phyloP scores from a whole-genome alignment of 2,329 filamentous ascomycete species.

The Fusarium mangiferae region DNA sequence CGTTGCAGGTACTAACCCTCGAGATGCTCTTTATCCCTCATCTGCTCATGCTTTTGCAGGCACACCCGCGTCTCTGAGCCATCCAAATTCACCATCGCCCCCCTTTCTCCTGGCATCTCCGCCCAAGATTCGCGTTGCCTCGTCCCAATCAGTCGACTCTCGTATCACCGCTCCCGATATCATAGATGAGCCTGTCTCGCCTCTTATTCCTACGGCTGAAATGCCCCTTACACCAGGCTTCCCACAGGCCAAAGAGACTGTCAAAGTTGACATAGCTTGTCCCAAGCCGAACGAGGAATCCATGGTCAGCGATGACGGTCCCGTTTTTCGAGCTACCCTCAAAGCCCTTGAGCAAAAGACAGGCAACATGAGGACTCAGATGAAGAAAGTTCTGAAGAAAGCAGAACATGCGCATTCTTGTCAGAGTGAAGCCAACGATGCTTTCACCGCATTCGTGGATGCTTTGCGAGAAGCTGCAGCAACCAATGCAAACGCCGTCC shows the following conservation, averaged over 20 bases:
- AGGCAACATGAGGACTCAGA: slow-evolving; percentile 89
- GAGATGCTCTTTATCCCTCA: neutral
- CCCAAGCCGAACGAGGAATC: slow-evolving; percentile 88
- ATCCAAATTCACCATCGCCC: slow-evolving; percentile 75
- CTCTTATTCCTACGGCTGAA: slow-evolving; percentile 56
- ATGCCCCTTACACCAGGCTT: slow-evolving; percentile 42
- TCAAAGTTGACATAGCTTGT: slow-evolving; percentile 89
- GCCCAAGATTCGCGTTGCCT: slow-evolving; percentile 84
- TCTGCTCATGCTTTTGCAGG: slow-evolving; percentile 51
- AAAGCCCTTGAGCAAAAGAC: slow-evolving; percentile 97
- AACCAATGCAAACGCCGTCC: slow-evolving; percentile 95
- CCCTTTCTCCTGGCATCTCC: slow-evolving; percentile 78
- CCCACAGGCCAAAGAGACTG: slow-evolving; percentile 56
- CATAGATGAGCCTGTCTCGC: slow-evolving; percentile 67
- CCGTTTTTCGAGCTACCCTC: slow-evolving; percentile 95
- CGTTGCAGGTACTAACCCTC: slow-evolving; percentile 74
- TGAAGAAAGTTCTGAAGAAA: slow-evolving; percentile 95
- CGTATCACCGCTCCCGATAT: slow-evolving; percentile 78
- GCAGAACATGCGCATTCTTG: slow-evolving; percentile 88
- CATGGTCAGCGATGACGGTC: slow-evolving; percentile 87
- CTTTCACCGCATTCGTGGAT: slow-evolving; percentile 83
- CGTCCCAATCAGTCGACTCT: slow-evolving; percentile 86
- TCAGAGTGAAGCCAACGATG: slow-evolving; percentile 86
- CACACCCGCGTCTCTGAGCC: slow-evolving; percentile 56
- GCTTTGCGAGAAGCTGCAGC: slow-evolving; percentile 86